phyloP scores from a whole-genome alignment of 2,329 filamentous ascomycete species.

The Endoconidiophora laricicola region DNA sequence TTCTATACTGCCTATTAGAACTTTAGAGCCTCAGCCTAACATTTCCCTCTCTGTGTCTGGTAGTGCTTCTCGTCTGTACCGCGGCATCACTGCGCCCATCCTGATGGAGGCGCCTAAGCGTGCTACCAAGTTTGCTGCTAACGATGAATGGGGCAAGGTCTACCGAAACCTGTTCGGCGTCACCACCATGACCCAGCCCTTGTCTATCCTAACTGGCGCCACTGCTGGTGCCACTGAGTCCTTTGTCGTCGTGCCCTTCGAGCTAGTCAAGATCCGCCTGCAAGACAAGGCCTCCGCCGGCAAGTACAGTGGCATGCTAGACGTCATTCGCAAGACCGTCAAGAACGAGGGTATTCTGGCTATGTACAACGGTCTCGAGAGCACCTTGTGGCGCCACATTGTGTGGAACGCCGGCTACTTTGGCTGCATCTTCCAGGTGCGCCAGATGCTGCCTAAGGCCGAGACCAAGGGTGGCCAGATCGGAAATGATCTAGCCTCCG shows the following conservation, averaged over 20 bases:
- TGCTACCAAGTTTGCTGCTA: conserved; percentile 96
- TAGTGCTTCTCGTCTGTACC: conserved; percentile 80
- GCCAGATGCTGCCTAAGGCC: conserved; percentile 64
- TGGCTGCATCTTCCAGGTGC: conserved; percentile 95
- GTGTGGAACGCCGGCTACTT: conserved; percentile 93
- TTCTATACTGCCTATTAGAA: neutral
- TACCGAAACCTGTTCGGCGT: conserved; percentile 78
- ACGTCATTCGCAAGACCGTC: conserved; percentile 68
- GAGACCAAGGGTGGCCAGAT: conserved; percentile 68
- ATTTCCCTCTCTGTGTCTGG: neutral
- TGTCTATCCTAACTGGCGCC: conserved; percentile 86
- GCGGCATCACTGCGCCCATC: conserved; percentile 88
- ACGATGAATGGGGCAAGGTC: conserved; percentile 93
- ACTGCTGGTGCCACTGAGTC: conserved; percentile 89
- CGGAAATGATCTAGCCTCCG: conserved; percentile 73
- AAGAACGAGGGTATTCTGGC: conserved; percentile 69
- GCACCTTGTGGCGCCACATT: conserved; percentile 85
- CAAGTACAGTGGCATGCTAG: conserved; percentile 70
- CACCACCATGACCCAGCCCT: conserved; percentile 73
- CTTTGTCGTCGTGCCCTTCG: conserved; percentile 95
- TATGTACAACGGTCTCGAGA: conserved; percentile 93
- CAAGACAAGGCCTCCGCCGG: conserved; percentile 88
- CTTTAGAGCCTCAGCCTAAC: neutral
- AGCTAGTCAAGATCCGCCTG: conserved; percentile 94
- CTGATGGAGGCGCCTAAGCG: conserved; percentile 91